Base-by-base conservation (phyloP, 371 early-diverging fungal species). In the Fennellomyces sp. region DNA sequence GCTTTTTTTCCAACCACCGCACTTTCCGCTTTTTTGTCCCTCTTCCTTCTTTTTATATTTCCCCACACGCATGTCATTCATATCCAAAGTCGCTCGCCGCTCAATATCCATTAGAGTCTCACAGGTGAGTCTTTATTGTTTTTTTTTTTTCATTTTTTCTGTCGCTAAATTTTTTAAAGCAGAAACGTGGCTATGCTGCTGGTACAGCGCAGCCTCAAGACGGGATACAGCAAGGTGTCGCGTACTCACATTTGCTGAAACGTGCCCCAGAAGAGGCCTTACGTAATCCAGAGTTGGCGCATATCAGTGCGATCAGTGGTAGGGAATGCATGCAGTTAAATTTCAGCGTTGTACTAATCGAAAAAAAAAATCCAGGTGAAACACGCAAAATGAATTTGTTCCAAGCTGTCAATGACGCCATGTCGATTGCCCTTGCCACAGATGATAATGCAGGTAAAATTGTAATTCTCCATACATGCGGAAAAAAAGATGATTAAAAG, bases 391-490 rank as follows among this genome's bases (percentile, higher is more conserved):
- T 96, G 88, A 98, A 98, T 77, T 78, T 94, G 56, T 98, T 91
- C 76, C 97, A 96, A 72, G 88, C 97, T 5, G 87, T 98, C 11
- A 97, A 98, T 73, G 94, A 97, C 66, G 97, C 98, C 13, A 84
- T 98, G 85, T 83, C 86, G 13, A 90, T 90, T 47, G 93, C 96
- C 6, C 74, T 98, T 39, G 87, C 88, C 6, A 90, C 92, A 0
- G 97, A 98, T 70, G 92, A 94, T 21, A 94, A 83, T 15, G 93
- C 97, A 12, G 88, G 92, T 82, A 66, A 27, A 65, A 42, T 15
- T 50, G 0, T 21, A 41, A n/a, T 31, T 57, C 36, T 4, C 1
- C n/a, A 48, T 49, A 21, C 12, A 35, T 25, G 6, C 7, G 21
- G 45, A 10, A 42, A 42, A 12, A 38, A 3, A 38, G 17, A 3